Base-by-base conservation (phyloP, 495 filamentous ascomycete genomes). In the Penicillium salamii region DNA sequence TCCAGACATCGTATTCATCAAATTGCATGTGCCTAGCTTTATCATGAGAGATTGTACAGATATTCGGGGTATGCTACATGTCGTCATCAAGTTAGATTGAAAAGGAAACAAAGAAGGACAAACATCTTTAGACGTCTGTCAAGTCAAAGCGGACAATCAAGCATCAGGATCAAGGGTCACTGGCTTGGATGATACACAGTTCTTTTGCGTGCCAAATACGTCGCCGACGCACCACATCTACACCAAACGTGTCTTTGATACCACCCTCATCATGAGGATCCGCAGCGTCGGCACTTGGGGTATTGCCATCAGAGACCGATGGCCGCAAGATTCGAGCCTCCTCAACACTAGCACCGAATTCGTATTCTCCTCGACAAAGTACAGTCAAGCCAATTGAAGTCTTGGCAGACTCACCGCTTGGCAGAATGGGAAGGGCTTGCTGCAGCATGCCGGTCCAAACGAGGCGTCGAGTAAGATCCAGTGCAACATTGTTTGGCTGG, bases 391-490 rank as follows among this genome's bases (percentile, higher is more conserved):
- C 86, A 35, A 90, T 72, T 7, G 70, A 67, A 7, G 87, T 70
- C 53, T 79, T 73, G 1, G 71, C 74, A 7, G 63, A 77, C 46
- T 76, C 77, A 2, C 80, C 78, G 0, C 80, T 77, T 6, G 65
- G 62, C 1, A 96, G 57, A 4, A 81, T 61, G 3, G 82, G 81
- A 0, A 96, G 68, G 1, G 78, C 74, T 49, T 86, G 85, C 66
- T 97, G 91, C 42, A 95, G 63, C 46, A 88, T 81, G 1, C 91
- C 91, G 47, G 88, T 91, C 81, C 89, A 91, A 11, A 86, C 85
- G 12, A 96, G 77, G 42, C 88, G 85, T 55, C 86, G 82, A n/a
- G 84, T 83, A 15, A 95, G 81, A 61, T 97, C 91, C 14, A 96
- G 80, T 13, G 89, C 87, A 12, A 86, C 72, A 57, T 84, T 81